These are phyloP conservation scores for Petunia secreta DNA, from an alignment of 257 asterid species.

Conservation along the genomic window DNA sequence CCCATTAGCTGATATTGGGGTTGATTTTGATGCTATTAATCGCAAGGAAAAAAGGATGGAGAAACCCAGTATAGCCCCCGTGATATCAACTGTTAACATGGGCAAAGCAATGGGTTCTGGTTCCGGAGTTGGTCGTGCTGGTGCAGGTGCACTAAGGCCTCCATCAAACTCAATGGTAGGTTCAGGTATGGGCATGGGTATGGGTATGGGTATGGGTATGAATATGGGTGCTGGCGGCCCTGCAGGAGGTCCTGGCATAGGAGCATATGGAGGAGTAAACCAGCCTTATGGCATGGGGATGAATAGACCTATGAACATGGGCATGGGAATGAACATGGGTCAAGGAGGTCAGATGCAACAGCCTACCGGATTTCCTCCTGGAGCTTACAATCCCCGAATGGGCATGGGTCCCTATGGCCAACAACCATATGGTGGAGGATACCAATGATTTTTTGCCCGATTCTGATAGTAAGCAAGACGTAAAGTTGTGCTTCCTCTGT, in stretches of 20 bases:
- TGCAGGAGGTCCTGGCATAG: constrained; percentile 46
- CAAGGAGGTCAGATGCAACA: constrained; percentile 32
- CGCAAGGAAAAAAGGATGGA: constrained; percentile 96
- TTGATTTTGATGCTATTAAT: constrained; percentile 94
- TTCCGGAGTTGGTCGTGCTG: constrained; percentile 91
- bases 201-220: constrained; percentile 43
- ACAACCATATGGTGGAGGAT: constrained; percentile 85
- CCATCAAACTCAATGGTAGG: constrained; percentile 63
- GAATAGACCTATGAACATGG: constrained; percentile 33
- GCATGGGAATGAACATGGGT: constrained; percentile 48
- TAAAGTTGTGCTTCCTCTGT: not conserved
- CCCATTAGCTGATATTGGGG: constrained; percentile 88
- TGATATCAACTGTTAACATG: constrained; percentile 73
- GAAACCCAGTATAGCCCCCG: constrained; percentile 64
- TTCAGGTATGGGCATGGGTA: constrained; percentile 56
- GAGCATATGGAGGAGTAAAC: constrained; percentile 36
- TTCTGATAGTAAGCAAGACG: not conserved
- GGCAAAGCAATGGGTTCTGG: constrained; percentile 99
- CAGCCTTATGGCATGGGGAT: constrained; percentile 41
- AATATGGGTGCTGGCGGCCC: constrained; percentile 41
- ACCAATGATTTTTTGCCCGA: constrained; percentile 44
- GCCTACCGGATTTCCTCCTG: constrained; percentile 59
- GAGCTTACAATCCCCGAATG: constrained; percentile 59
- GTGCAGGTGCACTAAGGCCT: constrained; percentile 70
- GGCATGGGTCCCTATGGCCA: constrained; percentile 74